Base-by-base conservation (phyloP, 2,329 filamentous ascomycete species). In the Lachnellula arida region DNA sequence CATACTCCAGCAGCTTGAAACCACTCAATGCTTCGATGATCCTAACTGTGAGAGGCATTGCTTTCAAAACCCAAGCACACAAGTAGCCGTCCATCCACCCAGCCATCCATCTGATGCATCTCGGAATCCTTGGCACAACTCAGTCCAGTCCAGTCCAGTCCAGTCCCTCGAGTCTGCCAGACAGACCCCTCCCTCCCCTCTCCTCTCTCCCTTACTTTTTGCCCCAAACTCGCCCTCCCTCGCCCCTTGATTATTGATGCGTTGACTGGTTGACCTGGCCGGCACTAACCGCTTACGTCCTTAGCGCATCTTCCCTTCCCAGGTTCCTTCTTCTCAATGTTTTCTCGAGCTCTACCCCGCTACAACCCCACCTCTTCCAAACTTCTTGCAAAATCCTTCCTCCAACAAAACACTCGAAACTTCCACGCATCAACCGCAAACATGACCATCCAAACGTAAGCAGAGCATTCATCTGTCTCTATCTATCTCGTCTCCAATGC, bases 361-460 rank as follows among this genome's bases (percentile, higher is more conserved):
- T 51, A 69, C 66, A 66, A 69, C 76, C 74, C 74, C 75, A 73
- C 75, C 71, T 73, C 73, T 54, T 68, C 68, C 68, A 70, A 66
- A 70, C 61, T 58, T 49, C 49, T 68, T 61, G 62, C 57, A 60
- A 65, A 65, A 68, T 68, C 71, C 66, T 69, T 69, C 70, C 69
- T 67, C 67, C 70, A 72, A 69, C 58, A 63, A 61, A 53, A 57
- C 56, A 46, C 60, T 56, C 75, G 81, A 72, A 73, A 75, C 64
- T 87, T 86, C 72, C 78, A 81, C 73, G 78, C 83, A 70, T 80
- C 88, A 73, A 76, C 86, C 70, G 77, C 81, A 79, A 86, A 81
- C 75, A 96, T 96, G 91, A 77, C 79, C 71, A 76, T 83, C 74
- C 85, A 87, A 74, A 85, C 85, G 78, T 90, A 80, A 78, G 85